A percentile compares a stretch with the other conserved stretches of the same genome.
phyloP scores from a whole-genome alignment of 495 filamentous ascomycete species.

The Aspergillus bridgeri region DNA sequence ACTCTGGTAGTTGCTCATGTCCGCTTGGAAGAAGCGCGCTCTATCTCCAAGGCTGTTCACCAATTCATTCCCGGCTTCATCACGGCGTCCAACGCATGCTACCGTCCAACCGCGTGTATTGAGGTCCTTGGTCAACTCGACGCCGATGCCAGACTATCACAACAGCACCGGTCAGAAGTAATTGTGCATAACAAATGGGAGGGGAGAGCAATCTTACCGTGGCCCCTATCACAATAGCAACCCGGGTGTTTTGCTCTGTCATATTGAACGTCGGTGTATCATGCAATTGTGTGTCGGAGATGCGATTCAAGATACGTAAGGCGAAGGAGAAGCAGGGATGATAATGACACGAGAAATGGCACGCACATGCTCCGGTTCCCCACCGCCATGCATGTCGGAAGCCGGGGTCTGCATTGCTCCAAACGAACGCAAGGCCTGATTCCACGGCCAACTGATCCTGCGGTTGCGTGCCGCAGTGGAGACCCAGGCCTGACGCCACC shows the following conservation, averaged over 20 bases:
- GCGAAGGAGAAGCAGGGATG: background rate
- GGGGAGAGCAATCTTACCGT: slow-evolving; percentile 2
- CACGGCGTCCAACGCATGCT: slow-evolving; percentile 24
- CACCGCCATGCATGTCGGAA: background rate
- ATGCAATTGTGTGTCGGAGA: too few relatives aligned
- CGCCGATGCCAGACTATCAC: slow-evolving; percentile 29
- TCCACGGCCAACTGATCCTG: background rate
- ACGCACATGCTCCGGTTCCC: background rate
- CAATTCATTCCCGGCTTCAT: slow-evolving; percentile 16
- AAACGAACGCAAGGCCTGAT: background rate
- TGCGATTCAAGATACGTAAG: background rate
- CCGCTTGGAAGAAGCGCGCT: slow-evolving; percentile 21
- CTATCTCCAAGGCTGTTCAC: slow-evolving; percentile 13
- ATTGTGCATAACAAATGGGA: background rate
- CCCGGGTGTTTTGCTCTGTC: background rate
- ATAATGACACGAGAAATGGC: background rate
- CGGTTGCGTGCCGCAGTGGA: background rate
- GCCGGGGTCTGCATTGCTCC: background rate
- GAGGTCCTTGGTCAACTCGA: slow-evolving; percentile 23
- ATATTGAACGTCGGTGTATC: background rate
- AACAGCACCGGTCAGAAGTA: background rate
- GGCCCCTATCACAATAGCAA: slow-evolving; percentile 6
- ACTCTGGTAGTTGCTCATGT: slow-evolving; percentile 26
- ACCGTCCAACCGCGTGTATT: slow-evolving; percentile 23
- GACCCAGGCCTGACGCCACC: background rate